Evolutionary conservation across 345 rosid species (phyloP).

Genomic region (Camelina sativa): DNA sequence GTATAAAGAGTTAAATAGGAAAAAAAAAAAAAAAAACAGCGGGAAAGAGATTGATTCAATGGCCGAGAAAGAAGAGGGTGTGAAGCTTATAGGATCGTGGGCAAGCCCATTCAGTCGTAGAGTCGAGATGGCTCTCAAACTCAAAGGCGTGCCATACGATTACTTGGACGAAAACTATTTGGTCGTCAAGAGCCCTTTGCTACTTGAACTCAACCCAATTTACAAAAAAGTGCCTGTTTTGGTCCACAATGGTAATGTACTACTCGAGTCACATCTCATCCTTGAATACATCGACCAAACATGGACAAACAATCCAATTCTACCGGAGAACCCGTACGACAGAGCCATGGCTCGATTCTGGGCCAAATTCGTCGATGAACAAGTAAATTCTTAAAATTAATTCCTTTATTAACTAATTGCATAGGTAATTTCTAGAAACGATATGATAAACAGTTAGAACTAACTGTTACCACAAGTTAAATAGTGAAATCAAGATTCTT

Average conservation of each 20-base stretch:
- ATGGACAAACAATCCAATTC: constrained; percentile 47
- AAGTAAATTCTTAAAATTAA: constrained; percentile 22
- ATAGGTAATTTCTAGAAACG: background rate
- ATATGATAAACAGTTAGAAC: background rate
- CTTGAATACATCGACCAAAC: constrained; percentile 58
- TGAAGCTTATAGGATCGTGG: constrained; percentile 52
- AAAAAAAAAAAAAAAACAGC: background rate
- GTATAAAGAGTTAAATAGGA: background rate
- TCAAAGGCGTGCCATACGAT: constrained; percentile 52
- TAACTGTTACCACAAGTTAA: background rate
- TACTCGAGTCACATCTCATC: constrained; percentile 47
- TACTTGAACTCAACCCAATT: constrained; percentile 47
- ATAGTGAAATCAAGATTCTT: background rate
- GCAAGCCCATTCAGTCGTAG: constrained; percentile 47
- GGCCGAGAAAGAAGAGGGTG: constrained; percentile 41
- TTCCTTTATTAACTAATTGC: background rate
- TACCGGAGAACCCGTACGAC: constrained; percentile 47
- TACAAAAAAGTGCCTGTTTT: constrained; percentile 51
- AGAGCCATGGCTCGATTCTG: constrained; percentile 52
- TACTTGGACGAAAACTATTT: constrained; percentile 47
- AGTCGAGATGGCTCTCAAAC: constrained; percentile 48
- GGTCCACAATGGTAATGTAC: constrained; percentile 44
- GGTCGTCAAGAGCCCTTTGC: constrained; percentile 41
- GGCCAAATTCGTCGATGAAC: constrained; percentile 45
- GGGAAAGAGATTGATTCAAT: constrained; percentile 17